phyloP scores from a whole-genome alignment of 805 yeast genomes.

The Ogataea polymorpha region DNA sequence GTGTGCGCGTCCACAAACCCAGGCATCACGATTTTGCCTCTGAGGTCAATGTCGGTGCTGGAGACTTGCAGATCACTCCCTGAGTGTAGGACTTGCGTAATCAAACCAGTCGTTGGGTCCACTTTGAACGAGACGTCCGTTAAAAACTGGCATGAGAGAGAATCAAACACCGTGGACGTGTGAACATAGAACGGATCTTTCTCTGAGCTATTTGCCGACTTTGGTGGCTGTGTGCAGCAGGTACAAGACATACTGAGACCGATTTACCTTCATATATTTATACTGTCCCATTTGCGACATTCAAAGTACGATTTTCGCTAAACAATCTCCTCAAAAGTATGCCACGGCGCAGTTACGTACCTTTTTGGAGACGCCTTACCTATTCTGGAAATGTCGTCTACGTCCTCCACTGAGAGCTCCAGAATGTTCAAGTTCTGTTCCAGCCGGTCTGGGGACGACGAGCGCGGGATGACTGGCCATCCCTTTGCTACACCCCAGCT shows the following conservation, averaged over 20 bases:
- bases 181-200: too few species aligned
- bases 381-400: conserved; percentile 18
- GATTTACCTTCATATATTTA: too few species aligned
- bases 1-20: conserved; percentile 33
- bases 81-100: conserved; percentile 14
- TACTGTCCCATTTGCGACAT: too few species aligned
- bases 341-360: background rate
- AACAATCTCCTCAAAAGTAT: background rate
- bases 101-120: conserved; percentile 25
- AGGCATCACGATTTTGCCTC: conserved; percentile 25
- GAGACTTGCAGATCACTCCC: conserved; percentile 3
- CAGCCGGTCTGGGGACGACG: conserved; percentile 39
- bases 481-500: conserved; percentile 30
- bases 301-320: too few species aligned
- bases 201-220: too few species aligned
- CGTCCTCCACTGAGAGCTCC: conserved; percentile 34
- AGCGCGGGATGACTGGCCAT: conserved; percentile 37
- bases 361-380: conserved; percentile 4
- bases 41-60: conserved; percentile 22
- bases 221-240: too few species aligned
- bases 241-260: too few species aligned
- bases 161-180: background rate
- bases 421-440: conserved; percentile 32
- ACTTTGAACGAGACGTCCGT: conserved; percentile 18
- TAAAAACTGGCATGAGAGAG: background rate